phyloP scores from a whole-genome alignment of 495 filamentous ascomycete genomes.

The Entonaema liquescens region DNA sequence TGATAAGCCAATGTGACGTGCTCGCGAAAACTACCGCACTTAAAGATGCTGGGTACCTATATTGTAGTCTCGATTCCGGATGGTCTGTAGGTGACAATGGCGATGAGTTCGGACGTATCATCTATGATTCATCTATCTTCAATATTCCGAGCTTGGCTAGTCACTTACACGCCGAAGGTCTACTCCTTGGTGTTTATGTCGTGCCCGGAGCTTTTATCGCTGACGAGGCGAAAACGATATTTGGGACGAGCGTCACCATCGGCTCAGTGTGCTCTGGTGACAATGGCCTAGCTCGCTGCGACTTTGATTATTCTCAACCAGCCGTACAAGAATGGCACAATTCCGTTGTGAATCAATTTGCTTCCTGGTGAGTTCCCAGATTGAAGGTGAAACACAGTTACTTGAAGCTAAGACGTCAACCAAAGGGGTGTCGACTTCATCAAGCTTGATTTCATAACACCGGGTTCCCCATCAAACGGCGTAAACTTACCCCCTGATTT shows the following conservation, averaged over 20 bases:
- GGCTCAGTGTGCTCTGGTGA: slow-evolving; percentile 40
- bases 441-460: slow-evolving; percentile 46
- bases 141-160: slow-evolving; percentile 31
- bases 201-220: slow-evolving; percentile 41
- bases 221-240: slow-evolving; percentile 38
- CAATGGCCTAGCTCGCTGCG: slow-evolving; percentile 36
- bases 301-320: slow-evolving; percentile 43
- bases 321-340: slow-evolving; percentile 46
- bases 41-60: slow-evolving; percentile 36
- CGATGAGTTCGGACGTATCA: slow-evolving; percentile 44
- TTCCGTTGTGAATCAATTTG: slow-evolving; percentile 42
- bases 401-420: not conserved
- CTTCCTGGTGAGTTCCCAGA: slow-evolving; percentile 30
- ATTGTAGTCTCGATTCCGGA: slow-evolving; percentile 44
- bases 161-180: slow-evolving; percentile 38
- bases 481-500: slow-evolving; percentile 36
- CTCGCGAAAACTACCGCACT: slow-evolving; percentile 23
- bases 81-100: slow-evolving; percentile 40
- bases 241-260: slow-evolving; percentile 42
- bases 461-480: slow-evolving; percentile 39
- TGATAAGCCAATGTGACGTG: slow-evolving; percentile 33
- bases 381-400: not conserved
- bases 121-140: slow-evolving; percentile 38
- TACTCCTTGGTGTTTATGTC: slow-evolving; percentile 45
- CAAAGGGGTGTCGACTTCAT: slow-evolving; percentile 43